Evolutionary conservation across 495 filamentous ascomycete genomes (phyloP).

Genomic region (Penicillium paradoxum): DNA sequence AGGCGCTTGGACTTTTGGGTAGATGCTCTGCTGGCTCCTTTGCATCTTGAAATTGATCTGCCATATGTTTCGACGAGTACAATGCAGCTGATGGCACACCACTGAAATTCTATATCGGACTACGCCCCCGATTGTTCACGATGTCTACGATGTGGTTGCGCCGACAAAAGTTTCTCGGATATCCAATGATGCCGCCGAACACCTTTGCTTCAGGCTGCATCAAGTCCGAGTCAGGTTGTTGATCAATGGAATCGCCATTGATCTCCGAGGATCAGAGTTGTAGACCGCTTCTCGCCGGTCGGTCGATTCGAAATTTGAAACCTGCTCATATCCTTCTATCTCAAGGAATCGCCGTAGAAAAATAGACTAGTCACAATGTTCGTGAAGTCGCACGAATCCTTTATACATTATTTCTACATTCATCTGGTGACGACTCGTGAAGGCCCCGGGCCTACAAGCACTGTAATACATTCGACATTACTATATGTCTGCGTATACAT

Average conservation of each 20-base stretch:
- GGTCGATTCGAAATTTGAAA: slow-evolving; percentile 7
- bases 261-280: slow-evolving; percentile 2
- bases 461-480: too few relatives aligned
- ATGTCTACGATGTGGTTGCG: neutral
- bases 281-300: slow-evolving; percentile 7
- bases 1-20: slow-evolving; percentile 10
- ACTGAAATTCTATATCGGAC: neutral
- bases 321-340: neutral
- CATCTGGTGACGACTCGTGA: too few relatives aligned
- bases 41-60: slow-evolving; percentile 8
- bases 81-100: neutral
- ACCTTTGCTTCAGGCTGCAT: slow-evolving; percentile 2
- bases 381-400: neutral
- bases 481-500: too few relatives aligned
- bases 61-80: neutral
- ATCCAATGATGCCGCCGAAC: slow-evolving; percentile 9
- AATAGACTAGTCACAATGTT: neutral
- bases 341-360: neutral
- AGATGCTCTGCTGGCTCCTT: slow-evolving; percentile 7
- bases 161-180: slow-evolving; percentile 7
- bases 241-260: neutral
- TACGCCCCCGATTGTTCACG: neutral
- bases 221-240: too few relatives aligned
- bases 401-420: too few relatives aligned
- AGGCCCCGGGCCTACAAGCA: too few relatives aligned